Evolutionary conservation across 148 eudicot species (phyloP).

Genomic region (Hydrangea macrophylla): DNA sequence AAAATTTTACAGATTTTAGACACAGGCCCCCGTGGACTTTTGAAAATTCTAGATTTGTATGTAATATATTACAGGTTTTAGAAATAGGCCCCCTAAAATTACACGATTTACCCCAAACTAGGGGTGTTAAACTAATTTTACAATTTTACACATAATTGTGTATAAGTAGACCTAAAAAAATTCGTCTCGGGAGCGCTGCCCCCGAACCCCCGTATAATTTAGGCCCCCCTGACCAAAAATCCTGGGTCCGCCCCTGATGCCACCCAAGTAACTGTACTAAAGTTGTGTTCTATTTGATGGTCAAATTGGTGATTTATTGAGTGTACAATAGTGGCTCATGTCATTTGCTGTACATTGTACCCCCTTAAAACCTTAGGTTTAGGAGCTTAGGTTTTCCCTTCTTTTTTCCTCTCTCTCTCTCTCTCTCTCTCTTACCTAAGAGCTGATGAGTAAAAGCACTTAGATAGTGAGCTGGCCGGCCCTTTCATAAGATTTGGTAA

Average conservation of each 20-base stretch:
- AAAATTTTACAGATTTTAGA: too few species aligned
- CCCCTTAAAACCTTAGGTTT: constrained; percentile 5
- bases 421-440: background rate
- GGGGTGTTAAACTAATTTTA: too few species aligned
- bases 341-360: background rate
- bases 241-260: background rate
- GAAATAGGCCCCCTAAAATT: too few species aligned
- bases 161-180: too few species aligned
- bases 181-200: too few species aligned
- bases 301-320: background rate
- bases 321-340: background rate
- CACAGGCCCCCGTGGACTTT: too few species aligned
- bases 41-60: too few species aligned
- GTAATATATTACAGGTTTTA: too few species aligned
- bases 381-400: background rate
- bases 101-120: too few species aligned
- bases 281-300: background rate
- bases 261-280: background rate
- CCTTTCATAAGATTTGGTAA: constrained; percentile 13
- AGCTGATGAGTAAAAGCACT: background rate
- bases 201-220: too few species aligned
- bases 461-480: constrained; percentile 1
- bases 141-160: too few species aligned
- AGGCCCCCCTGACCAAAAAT: too few species aligned
- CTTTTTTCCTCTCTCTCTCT: background rate